Percentiles rank a stretch among this genome's conserved stretches.
These are phyloP conservation scores for Olyra latifolia DNA, from an alignment of 176 grass and related monocot species.

Conservation along the genomic window DNA sequence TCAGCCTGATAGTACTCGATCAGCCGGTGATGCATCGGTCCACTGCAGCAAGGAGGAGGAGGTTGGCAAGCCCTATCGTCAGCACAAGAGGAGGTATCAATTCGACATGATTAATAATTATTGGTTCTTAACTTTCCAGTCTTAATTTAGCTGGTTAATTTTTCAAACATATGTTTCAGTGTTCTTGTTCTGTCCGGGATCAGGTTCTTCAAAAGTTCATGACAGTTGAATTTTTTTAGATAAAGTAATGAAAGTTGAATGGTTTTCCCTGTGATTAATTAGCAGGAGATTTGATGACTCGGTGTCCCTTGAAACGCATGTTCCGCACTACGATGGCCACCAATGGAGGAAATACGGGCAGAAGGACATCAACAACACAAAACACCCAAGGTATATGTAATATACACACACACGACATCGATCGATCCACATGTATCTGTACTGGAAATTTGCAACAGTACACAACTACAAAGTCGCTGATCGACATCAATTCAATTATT, in stretches of 20 bases:
- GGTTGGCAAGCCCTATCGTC: conserved; percentile 17
- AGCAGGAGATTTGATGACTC: conserved; percentile 37
- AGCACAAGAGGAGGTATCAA: conserved; percentile 39
- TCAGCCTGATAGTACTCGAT: background rate
- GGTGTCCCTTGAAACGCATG: conserved; percentile 31
- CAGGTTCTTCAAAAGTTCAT: no score
- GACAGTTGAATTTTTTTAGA: no score
- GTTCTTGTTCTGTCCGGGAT: background rate
- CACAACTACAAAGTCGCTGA: background rate
- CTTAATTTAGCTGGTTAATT: background rate
- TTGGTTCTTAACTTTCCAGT: background rate
- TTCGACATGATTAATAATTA: background rate
- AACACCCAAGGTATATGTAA: conserved; percentile 29
- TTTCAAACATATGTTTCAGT: background rate
- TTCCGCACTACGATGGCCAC: conserved; percentile 46
- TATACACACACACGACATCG: no score
- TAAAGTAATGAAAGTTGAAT: background rate
- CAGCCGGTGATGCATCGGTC: background rate
- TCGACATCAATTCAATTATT: background rate
- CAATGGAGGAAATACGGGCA: conserved; percentile 70
- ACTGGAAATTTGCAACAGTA: background rate
- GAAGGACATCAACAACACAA: conserved; percentile 45
- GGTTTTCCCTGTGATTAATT: background rate
- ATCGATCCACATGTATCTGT: no score
- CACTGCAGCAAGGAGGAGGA: background rate